Evolutionary conservation across 2,329 filamentous ascomycete genomes (phyloP).

Genomic region (Scedosporium apiospermum): DNA sequence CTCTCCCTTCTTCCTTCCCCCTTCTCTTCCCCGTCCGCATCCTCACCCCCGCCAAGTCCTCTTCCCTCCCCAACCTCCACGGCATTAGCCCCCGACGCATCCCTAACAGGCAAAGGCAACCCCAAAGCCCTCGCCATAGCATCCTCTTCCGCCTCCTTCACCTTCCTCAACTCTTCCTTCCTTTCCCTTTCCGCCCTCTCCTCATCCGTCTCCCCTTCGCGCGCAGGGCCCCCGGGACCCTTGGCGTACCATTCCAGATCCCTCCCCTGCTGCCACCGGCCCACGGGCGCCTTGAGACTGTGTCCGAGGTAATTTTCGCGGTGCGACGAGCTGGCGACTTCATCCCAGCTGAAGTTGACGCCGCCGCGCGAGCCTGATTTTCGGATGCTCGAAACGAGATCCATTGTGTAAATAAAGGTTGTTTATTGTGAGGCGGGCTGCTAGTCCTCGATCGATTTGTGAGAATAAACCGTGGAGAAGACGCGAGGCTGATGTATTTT

Average conservation of each 20-base stretch:
- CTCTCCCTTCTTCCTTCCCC: slow-evolving; percentile 13
- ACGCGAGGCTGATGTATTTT: too few relatives aligned
- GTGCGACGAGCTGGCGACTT: slow-evolving; percentile 76
- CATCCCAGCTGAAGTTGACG: slow-evolving; percentile 93
- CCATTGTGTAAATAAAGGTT: slow-evolving; percentile 47
- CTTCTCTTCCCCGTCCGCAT: slow-evolving; percentile 13
- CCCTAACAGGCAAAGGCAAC: slow-evolving; percentile 56
- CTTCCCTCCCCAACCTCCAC: slow-evolving; percentile 46
- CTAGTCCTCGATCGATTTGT: not conserved
- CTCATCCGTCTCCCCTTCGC: slow-evolving; percentile 46
- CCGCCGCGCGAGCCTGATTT: slow-evolving; percentile 88
- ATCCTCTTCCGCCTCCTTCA: slow-evolving; percentile 91
- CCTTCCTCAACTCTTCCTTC: slow-evolving; percentile 65
- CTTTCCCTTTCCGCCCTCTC: slow-evolving; percentile 51
- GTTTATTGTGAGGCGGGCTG: not conserved
- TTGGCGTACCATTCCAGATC: slow-evolving; percentile 58
- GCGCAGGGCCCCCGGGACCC: slow-evolving; percentile 30
- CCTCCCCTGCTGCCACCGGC: slow-evolving; percentile 78
- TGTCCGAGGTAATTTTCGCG: slow-evolving; percentile 88
- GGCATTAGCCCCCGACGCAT: slow-evolving; percentile 55
- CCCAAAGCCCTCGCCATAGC: slow-evolving; percentile 78
- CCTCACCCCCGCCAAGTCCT: slow-evolving; percentile 19
- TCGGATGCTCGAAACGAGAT: slow-evolving; percentile 83
- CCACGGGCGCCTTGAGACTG: slow-evolving; percentile 83
- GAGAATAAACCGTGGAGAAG: not conserved